phyloP scores from a whole-genome alignment of 805 yeast genomes.

The Wickerhamiella nectarea region DNA sequence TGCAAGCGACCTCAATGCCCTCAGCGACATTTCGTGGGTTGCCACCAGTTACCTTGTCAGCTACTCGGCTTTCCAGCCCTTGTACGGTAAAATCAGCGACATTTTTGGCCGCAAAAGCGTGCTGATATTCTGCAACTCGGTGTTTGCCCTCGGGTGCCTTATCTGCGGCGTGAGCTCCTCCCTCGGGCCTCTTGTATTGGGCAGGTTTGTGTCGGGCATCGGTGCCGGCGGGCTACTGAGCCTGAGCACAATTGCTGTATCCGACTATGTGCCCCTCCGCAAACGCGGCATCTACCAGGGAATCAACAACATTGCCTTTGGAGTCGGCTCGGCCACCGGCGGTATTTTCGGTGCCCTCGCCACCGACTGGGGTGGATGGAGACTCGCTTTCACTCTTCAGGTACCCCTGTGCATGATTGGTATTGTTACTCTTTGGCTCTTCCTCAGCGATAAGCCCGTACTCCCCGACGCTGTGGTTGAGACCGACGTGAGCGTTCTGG shows the following conservation, averaged over 20 bases:
- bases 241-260: conserved; percentile 57
- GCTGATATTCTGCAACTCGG: conserved; percentile 30
- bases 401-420: conserved; percentile 31
- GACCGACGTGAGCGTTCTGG: conserved; percentile 7
- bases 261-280: conserved; percentile 65
- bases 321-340: conserved; percentile 64
- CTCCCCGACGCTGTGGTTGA: conserved; percentile 6
- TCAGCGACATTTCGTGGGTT: conserved; percentile 48
- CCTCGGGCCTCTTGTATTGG: conserved; percentile 50
- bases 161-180: conserved; percentile 41
- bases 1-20: conserved; percentile 44
- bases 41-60: conserved; percentile 60
- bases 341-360: conserved; percentile 45
- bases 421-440: conserved; percentile 23
- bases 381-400: conserved; percentile 33
- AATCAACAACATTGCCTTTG: conserved; percentile 59
- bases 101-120: conserved; percentile 33
- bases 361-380: conserved; percentile 48
- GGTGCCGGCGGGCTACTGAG: conserved; percentile 84
- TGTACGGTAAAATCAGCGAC: conserved; percentile 59
- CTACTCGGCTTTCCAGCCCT: conserved; percentile 59
- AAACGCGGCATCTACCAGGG: conserved; percentile 79
- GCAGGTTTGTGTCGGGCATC: conserved; percentile 69
- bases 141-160: conserved; percentile 36
- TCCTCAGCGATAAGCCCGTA: conserved; percentile 12